Evolutionary conservation across 2,329 filamentous ascomycete species (phyloP).

Genomic region (Hypomyces rosellus): DNA sequence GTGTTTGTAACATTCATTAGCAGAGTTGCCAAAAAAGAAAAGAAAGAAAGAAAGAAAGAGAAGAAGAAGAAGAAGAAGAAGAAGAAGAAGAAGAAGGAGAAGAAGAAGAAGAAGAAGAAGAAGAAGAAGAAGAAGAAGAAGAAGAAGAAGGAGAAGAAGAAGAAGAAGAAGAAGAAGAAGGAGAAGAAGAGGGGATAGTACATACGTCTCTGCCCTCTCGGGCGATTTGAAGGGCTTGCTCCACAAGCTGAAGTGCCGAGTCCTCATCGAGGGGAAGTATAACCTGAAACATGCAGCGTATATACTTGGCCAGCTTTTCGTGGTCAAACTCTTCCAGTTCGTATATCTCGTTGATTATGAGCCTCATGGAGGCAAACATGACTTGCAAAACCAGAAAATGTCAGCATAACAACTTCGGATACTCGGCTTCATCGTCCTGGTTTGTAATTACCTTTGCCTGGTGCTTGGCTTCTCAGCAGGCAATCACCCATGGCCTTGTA

Average conservation of each 20-base stretch:
- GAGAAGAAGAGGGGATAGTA: conserved; percentile 10
- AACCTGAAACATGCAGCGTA: conserved; percentile 69
- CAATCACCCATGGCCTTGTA: conserved; percentile 62
- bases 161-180: not conserved
- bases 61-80: not conserved
- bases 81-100: conserved; percentile 11
- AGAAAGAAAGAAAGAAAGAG: not conserved
- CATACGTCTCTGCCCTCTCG: conserved; percentile 42
- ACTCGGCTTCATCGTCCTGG: not conserved
- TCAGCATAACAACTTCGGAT: not conserved
- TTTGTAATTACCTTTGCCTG: conserved; percentile 39
- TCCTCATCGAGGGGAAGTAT: conserved; percentile 52
- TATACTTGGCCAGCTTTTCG: conserved; percentile 63
- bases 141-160: not conserved
- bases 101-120: conserved; percentile 11
- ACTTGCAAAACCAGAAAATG: conserved; percentile 27
- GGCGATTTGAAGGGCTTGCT: conserved; percentile 54
- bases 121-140: not conserved
- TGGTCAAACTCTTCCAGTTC: conserved; percentile 49
- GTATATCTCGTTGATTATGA: conserved; percentile 65
- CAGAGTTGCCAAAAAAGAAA: conserved; percentile 8
- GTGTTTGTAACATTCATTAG: not conserved
- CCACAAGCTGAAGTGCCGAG: conserved; percentile 53
- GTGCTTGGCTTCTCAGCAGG: conserved; percentile 48
- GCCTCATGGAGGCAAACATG: conserved; percentile 49